A percentile compares a stretch with the other conserved stretches of the same genome.
Conservation (phyloP, 2,329 filamentous ascomycete species). For the Neonectria hederae region DNA sequence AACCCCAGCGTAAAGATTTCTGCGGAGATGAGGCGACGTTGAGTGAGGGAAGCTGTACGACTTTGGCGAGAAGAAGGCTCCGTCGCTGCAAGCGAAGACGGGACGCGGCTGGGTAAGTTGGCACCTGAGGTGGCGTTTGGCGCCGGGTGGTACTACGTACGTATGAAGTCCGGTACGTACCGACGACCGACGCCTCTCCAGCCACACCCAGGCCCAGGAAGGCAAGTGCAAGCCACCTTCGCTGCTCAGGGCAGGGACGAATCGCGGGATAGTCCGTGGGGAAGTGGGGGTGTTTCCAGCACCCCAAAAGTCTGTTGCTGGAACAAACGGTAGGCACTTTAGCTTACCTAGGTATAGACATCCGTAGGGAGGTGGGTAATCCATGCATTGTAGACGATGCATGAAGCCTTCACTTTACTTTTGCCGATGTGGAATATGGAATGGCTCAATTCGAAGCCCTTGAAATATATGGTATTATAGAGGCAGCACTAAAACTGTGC, state of each 20-base stretch:
- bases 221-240: neutral
- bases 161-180: slow-evolving; percentile 18
- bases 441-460: neutral
- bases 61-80: slow-evolving; percentile 14
- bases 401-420: neutral
- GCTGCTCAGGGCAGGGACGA: neutral
- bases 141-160: slow-evolving; percentile 2
- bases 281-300: slow-evolving; percentile 14
- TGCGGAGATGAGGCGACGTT: slow-evolving; percentile 1
- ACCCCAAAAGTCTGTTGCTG: neutral
- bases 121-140: slow-evolving; percentile 11
- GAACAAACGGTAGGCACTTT: neutral
- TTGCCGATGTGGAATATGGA: neutral
- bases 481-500: neutral
- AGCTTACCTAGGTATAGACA: too few relatives aligned
- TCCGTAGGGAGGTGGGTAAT: neutral
- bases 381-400: slow-evolving; percentile 13
- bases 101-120: slow-evolving; percentile 24
- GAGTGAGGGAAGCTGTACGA: neutral
- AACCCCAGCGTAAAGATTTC: neutral
- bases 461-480: neutral
- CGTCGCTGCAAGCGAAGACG: slow-evolving; percentile 13
- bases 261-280: slow-evolving; percentile 10
- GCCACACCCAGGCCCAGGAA: slow-evolving; percentile 11
- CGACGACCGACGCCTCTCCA: neutral